Base-by-base conservation (phyloP, 345 rosid genomes). In the Punica granatum region DNA sequence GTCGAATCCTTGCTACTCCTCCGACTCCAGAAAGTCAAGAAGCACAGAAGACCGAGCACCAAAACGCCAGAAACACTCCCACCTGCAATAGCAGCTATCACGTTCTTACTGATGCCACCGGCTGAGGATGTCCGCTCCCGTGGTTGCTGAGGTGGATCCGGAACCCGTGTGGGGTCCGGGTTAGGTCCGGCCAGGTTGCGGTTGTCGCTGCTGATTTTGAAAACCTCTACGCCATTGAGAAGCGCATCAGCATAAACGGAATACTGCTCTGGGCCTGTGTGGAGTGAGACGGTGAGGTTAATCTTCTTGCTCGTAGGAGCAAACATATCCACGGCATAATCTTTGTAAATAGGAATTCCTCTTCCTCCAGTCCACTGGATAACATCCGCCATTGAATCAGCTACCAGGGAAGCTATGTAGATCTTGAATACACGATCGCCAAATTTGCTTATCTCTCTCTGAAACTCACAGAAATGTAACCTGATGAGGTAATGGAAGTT, bases 191-290 rank as follows among this genome's bases (percentile, higher is more conserved):
- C 76, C 2, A 81, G 76, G 67, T 6, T 69, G 6, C 37, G 62
- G 0, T 66, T 48, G 0, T 64, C 26, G 6, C 59, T 6, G 43
- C 28, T 73, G 62, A 81, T 34, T 73, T 81, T 81, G 72, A 81
- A 74, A 23, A 78, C 48, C 72, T 81, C 85, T 15, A 78, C 15
- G 30, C 85, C 85, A 33, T 78, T 81, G 76, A 82, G 69, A 61
- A 79, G 70, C 1, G 77, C 77, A 61, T 72, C 81, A 11, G 68
- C 44, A 46, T 16, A 67, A 0, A 0, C 7, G 2, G 77, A 61
- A 6, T 7, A 0, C 0, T 23, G 10, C 1, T 61, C 15, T 0
- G 37, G 58, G 46, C 42, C 64, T 0, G 79, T 76, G 32, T 68
- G 77, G n/a, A 79, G 36, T 3, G 65, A 74, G 2, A 79, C 32